Conservation (phyloP, 495 filamentous ascomycete species). For the Penicillium egyptiacum region DNA sequence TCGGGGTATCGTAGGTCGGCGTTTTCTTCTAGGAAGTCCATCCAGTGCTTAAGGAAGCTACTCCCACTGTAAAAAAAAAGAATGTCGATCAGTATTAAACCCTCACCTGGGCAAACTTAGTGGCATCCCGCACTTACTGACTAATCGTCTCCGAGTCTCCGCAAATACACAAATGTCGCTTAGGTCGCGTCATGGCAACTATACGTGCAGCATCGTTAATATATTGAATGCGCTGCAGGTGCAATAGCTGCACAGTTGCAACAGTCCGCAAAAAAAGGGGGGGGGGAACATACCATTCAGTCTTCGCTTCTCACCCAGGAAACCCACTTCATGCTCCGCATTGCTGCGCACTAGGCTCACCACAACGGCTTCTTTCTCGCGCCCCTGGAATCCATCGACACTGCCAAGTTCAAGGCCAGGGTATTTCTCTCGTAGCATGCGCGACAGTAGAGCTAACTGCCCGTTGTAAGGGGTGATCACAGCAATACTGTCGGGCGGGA, state of each 20-base stretch:
- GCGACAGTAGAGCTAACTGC: slow-evolving; percentile 76
- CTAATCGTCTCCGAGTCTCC: slow-evolving; percentile 92
- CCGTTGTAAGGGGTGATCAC: slow-evolving; percentile 97
- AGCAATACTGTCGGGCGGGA: slow-evolving; percentile 79
- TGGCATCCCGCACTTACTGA: slow-evolving; percentile 53
- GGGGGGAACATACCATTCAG: slow-evolving; percentile 70
- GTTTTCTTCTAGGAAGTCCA: slow-evolving; percentile 81
- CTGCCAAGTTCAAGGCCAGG: slow-evolving; percentile 87
- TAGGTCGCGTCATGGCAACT: slow-evolving; percentile 96
- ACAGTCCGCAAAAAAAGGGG: not conserved
- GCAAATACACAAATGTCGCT: slow-evolving; percentile 84
- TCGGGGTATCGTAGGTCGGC: slow-evolving; percentile 85
- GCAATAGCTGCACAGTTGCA: not conserved
- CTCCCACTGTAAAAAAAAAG: slow-evolving; percentile 57
- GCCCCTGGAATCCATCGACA: slow-evolving; percentile 95
- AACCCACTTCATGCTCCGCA: slow-evolving; percentile 80
- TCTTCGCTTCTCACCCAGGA: slow-evolving; percentile 87
- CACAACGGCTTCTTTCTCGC: slow-evolving; percentile 95
- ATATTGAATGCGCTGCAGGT: slow-evolving; percentile 8
- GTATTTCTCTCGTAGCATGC: slow-evolving; percentile 72
- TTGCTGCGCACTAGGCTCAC: slow-evolving; percentile 92
- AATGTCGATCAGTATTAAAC: slow-evolving; percentile 8
- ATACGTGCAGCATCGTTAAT: slow-evolving; percentile 6
- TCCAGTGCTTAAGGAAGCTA: slow-evolving; percentile 83
- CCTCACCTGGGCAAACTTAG: not conserved